Percentiles rank a stretch among this genome's conserved stretches.
Conservation (phyloP, 1,284 basidiomycete species). For the Moesziomyces antarcticus region DNA sequence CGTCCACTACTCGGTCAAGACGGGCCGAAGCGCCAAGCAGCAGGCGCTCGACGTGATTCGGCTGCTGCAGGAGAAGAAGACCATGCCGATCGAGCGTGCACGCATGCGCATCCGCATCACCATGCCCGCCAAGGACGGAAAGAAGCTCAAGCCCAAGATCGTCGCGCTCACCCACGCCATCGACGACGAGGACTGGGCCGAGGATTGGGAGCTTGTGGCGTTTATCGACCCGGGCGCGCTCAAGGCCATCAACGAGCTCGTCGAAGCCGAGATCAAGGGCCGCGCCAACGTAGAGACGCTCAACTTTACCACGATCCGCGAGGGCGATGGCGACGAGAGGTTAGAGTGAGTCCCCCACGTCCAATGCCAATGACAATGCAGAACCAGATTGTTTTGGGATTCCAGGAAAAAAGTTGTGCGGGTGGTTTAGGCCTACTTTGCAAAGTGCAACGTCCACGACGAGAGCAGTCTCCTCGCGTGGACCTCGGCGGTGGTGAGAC, state of each 20-base stretch:
- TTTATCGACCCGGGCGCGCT: conserved; percentile 93
- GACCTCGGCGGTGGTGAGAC: conserved; percentile 44
- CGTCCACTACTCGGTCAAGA: conserved; percentile 88
- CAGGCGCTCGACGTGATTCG: conserved; percentile 88
- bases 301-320: conserved; percentile 58
- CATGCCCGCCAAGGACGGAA: conserved; percentile 80
- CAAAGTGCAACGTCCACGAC: conserved; percentile 61
- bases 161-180: conserved; percentile 81
- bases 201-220: conserved; percentile 83
- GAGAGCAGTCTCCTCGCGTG: conserved; percentile 43
- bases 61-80: conserved; percentile 76
- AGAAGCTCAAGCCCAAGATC: conserved; percentile 79
- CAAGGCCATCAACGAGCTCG: conserved; percentile 85
- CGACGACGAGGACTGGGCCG: conserved; percentile 81
- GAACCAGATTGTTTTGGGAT: not conserved
- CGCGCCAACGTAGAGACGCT: conserved; percentile 76
- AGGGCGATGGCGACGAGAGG: conserved; percentile 60
- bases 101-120: conserved; percentile 89
- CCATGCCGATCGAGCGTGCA: conserved; percentile 89
- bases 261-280: conserved; percentile 84
- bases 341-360: conserved; percentile 24
- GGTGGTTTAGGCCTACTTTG: conserved; percentile 18
- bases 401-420: not conserved
- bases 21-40: conserved; percentile 85
- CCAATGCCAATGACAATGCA: not conserved